Percentiles rank a stretch among this genome's conserved stretches.
These are phyloP conservation scores for Coemansia reversa DNA, from an alignment of 192 early-diverging fungal species.

Conservation along the genomic window DNA sequence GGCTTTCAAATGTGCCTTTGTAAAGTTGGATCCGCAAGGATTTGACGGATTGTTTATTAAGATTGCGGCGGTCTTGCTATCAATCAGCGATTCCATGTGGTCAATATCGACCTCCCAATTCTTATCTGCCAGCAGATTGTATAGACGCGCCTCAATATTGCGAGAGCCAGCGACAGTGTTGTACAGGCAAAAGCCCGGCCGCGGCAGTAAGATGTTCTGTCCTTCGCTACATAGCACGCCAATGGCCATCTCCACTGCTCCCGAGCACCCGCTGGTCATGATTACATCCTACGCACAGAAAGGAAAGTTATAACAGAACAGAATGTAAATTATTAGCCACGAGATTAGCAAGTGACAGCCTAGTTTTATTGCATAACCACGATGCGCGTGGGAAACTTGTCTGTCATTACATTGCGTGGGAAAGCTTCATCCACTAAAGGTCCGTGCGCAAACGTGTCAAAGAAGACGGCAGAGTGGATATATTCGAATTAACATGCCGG, in stretches of 20 bases:
- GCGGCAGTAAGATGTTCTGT: slow-evolving; percentile 82
- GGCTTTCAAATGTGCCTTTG: slow-evolving; percentile 66
- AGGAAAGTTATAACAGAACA: not conserved
- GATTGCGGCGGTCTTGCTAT: slow-evolving; percentile 75
- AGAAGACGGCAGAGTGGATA: no score
- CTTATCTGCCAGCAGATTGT: slow-evolving; percentile 72
- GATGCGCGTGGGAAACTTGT: slow-evolving; percentile 9
- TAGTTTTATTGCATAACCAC: not conserved
- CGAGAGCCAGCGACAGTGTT: slow-evolving; percentile 74
- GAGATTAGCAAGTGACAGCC: not conserved
- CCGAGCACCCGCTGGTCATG: slow-evolving; percentile 78
- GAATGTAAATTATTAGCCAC: no score
- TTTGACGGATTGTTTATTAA: slow-evolving; percentile 92
- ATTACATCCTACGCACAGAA: slow-evolving; percentile 65
- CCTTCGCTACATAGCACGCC: slow-evolving; percentile 73
- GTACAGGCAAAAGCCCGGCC: slow-evolving; percentile 86
- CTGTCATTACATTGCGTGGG: slow-evolving; percentile 2
- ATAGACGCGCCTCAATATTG: slow-evolving; percentile 76
- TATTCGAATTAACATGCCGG: no score
- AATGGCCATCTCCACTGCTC: slow-evolving; percentile 71
- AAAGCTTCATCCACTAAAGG: slow-evolving; percentile 2
- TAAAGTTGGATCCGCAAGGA: slow-evolving; percentile 87
- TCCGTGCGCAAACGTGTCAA: no score
- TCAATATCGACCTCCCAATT: slow-evolving; percentile 85
- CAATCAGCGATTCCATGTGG: slow-evolving; percentile 77